Evolutionary conservation across 2,329 filamentous ascomycete species (phyloP), one percentile per base, ranked within the genome.

Genomic region (Parastagonospora avenae): DNA sequence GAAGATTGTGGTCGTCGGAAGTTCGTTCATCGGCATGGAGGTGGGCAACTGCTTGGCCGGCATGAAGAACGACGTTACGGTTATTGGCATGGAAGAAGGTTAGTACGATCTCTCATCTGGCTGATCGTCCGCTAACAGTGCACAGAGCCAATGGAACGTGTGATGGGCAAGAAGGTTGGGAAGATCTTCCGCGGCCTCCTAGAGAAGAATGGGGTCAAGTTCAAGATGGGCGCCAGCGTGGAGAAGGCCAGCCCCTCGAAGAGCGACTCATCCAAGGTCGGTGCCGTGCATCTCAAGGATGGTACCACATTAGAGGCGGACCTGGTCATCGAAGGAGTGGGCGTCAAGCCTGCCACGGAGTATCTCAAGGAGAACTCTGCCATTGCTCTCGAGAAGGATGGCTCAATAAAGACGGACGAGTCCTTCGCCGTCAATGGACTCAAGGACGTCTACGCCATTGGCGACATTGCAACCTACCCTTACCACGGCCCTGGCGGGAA

Each of bases 21-120:
- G 89, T 52, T 96, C 91, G 0, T 99, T 99, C 75, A 99, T 99
- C 68, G 94, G 94, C 35, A 95, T 99, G 90, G 94, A 99, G 75
- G 85, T 95, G n/a, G 93, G 90, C 54, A 94, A 92, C 57, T 88
- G 79, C 46, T 77, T 95, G 0, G 87, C 89, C 0, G 77, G 83
- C 38, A 89, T 88, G 63, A 88, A 89, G 64, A 96, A 99, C 72
- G 78, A 87, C 8, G 92, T 99, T 12, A 89, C 89, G 7, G 85
- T 97, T 35, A 80, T 99, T 16, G 94, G 94, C 32, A 93, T 92
- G 89, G 92, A 96, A 69, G 85, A 85, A 52, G 63, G 68, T 65
- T 59, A 44, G 59, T 57, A 24, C 2, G 16, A 2, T n/a, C 27
- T n/a, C 24, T 4, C 2, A 6, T 14, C 3, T 19, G 4, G 2